Evolutionary conservation across 2,329 filamentous ascomycete species (phyloP), one percentile per base, ranked within the genome.

Genomic region (Pseudogymnoascus sp.): DNA sequence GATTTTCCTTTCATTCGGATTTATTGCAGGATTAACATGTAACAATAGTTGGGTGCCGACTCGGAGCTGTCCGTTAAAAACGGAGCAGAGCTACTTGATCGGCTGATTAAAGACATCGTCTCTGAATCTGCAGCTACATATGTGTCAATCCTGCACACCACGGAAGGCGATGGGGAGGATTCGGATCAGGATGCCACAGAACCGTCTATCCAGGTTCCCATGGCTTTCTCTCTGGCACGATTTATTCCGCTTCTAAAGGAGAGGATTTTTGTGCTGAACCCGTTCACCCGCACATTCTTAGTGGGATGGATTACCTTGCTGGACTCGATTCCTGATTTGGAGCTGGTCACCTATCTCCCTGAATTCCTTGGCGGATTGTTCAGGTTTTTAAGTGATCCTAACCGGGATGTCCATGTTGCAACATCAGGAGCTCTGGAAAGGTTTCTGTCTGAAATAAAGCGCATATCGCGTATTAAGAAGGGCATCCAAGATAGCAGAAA

Each of bases 21-120:
- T 59, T 37, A 13, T 13, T n/a, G 29, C 27, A 27, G 10, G 31
- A 42, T 36, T 63, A 40, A 65, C 66, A n/a, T 67, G 63, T 37
- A 12, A 6, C 29, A 18, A 48, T 60, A 96, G 92, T 84, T 99
- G 68, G 92, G 93, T 13, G 94, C 94, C 58, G 94, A 99, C 74
- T 93, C 92, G 0, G 95, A 99, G 73, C 79, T 97, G 4, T 97
- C 93, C 0, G 95, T 99, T 63, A 99, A 99, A 76, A 99, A 99
- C 72, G 94, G 94, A 29, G 94, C 94, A 21, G 94, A 99, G 73
- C 82, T 99, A 58, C 82, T 99, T 7, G 94, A 99, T 75, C 89
- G 94, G 31, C 82, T 99, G 58, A 87, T 99, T 71, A 97, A 97
- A 75, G 92, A 97, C 70, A 96, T 97, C 64, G 92, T 97, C 3